Evolutionary conservation across 2,329 filamentous ascomycete species (phyloP), one percentile per base, ranked within the genome.

Genomic region (Calonectria leucothoes): DNA sequence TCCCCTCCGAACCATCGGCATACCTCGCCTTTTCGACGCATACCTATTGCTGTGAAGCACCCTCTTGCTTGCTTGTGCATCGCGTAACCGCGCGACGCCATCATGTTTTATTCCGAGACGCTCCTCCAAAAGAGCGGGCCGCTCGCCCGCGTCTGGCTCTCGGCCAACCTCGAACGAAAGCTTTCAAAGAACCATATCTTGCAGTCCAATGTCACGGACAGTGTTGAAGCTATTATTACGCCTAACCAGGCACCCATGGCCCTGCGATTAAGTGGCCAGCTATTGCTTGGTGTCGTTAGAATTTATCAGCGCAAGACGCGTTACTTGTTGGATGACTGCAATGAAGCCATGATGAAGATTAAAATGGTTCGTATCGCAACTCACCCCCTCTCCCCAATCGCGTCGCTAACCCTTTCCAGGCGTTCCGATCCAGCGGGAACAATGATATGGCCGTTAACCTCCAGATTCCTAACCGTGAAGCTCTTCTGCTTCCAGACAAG

Each of bases 241-340:
- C 95, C 95, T 63, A 94, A 94, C 77, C 95, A 98, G 86, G 97
- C 96, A 51, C 97, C 97, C 35, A 96, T 99, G 91, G 97, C 97
- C 35, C 87, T 99, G 81, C 95, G 97, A 79, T 88, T 99, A 75
- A 98, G 95, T 82, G 96, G 96, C 73, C 97, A 99, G 87, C 89
- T 99, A 71, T 88, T 99, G 82, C 91, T 99, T 70, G 97, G 97
- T 87, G 97, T 99, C 31, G 97, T 98, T 79, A 93, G 96, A 82
- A 99, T 99, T 82, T 99, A 99, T 86, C 97, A 96, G 85, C 91
- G 97, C 82, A 99, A 99, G 87, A 96, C 97, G 82, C 94, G 96
- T 81, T 99, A 99, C 85, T 88, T 99, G 65, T 89, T 98, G 61
- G 97, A 99, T 82, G 97, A 99, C 83, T 99, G 97, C 86, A 98